These are phyloP conservation scores for Ilyonectria mors-panacis DNA, from an alignment of 2,329 filamentous ascomycete genomes.

Conservation along the genomic window DNA sequence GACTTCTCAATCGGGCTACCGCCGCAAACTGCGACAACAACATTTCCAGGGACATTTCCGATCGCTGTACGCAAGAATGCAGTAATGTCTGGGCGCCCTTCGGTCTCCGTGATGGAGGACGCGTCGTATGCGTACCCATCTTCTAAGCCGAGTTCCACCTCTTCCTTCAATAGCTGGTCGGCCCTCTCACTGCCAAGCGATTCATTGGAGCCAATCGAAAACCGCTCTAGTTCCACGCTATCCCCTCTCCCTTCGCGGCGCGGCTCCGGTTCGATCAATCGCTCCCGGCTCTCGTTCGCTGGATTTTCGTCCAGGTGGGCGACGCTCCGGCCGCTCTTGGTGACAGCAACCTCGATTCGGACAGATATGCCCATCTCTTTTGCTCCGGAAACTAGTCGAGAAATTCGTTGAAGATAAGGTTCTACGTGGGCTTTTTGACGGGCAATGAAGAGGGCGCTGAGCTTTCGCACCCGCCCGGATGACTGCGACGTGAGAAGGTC, in stretches of 20 bases:
- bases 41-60: slow-evolving; percentile 34
- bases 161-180: slow-evolving; percentile 44
- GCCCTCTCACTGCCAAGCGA: slow-evolving; percentile 37
- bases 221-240: slow-evolving; percentile 41
- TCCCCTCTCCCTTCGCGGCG: slow-evolving; percentile 15
- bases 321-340: slow-evolving; percentile 19
- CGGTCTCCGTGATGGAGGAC: slow-evolving; percentile 37
- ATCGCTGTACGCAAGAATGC: slow-evolving; percentile 37
- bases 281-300: slow-evolving; percentile 41
- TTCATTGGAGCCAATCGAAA: slow-evolving; percentile 40
- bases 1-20: slow-evolving; percentile 39
- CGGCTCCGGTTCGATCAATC: slow-evolving; percentile 39
- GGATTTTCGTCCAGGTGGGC: slow-evolving; percentile 20
- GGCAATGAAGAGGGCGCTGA: slow-evolving; percentile 42
- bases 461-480: slow-evolving; percentile 39
- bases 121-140: slow-evolving; percentile 30
- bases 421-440: slow-evolving; percentile 38
- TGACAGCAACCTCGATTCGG: slow-evolving; percentile 43
- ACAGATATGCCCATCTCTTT: slow-evolving; percentile 44
- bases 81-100: slow-evolving; percentile 45
- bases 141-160: slow-evolving; percentile 41
- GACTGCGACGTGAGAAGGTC: slow-evolving; percentile 39
- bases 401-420: slow-evolving; percentile 39
- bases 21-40: slow-evolving; percentile 44
- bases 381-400: slow-evolving; percentile 31